Percentiles rank a stretch among this genome's conserved stretches.
Evolutionary conservation across 2,329 filamentous ascomycete genomes (phyloP).

Genomic region (Monosporascus sp.): DNA sequence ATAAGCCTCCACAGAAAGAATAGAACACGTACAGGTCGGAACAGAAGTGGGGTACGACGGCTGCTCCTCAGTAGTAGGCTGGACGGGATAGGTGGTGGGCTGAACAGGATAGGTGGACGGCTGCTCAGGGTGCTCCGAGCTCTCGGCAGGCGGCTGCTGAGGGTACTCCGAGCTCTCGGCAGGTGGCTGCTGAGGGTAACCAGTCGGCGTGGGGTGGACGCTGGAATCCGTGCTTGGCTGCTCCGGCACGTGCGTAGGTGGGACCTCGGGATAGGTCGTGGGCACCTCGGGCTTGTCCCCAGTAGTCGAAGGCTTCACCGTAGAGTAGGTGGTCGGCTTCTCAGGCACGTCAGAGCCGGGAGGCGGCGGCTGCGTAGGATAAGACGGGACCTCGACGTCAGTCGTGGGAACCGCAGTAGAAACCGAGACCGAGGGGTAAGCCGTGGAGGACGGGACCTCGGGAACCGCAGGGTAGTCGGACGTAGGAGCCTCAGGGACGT

Average conservation of each 20-base stretch:
- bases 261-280: constrained; percentile 35
- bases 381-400: constrained; percentile 3
- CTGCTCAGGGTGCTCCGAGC: neutral
- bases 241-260: constrained; percentile 15
- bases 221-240: too few relatives aligned
- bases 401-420: constrained; percentile 33
- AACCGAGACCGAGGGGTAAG: constrained; percentile 26
- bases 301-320: constrained; percentile 2
- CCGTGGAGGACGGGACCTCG: constrained; percentile 3
- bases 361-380: too few relatives aligned
- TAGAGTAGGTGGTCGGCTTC: constrained; percentile 42
- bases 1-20: too few relatives aligned
- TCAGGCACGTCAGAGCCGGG: neutral
- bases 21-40: neutral
- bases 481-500: neutral
- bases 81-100: too few relatives aligned
- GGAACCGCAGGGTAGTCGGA: neutral
- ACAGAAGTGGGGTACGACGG: neutral
- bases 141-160: constrained; percentile 14
- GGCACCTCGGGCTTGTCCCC: constrained; percentile 8
- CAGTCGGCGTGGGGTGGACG: too few relatives aligned
- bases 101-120: neutral
- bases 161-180: constrained; percentile 15
- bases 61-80: neutral
- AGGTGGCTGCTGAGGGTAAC: constrained; percentile 16